Base-by-base conservation (phyloP, 331 rosid genomes). In the Telfairia occidentalis region DNA sequence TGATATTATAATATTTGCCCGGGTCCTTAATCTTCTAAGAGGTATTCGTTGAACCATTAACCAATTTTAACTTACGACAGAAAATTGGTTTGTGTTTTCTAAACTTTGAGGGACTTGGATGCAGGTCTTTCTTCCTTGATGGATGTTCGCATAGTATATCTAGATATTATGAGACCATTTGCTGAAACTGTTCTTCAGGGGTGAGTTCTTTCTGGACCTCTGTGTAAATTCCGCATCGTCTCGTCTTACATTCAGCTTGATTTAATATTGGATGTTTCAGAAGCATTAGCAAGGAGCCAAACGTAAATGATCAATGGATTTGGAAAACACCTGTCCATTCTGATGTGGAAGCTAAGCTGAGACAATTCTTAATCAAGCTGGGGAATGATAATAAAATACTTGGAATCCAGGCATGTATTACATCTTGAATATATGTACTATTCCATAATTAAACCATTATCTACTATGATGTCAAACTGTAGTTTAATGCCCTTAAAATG, bases 141-240 rank as follows among this genome's bases (percentile, higher is more conserved):
- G 99, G 79, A 87, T 82, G 97, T 90, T 54, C 88, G 75, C 71
- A 92, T 92, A 73, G 64, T 89, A 53, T 95, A 95, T 84, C 85
- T 86, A 80, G 99, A 95, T 78, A 90, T 95, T 76, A 95, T 95
- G 99, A 90, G 89, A 85, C 99, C 99, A 40, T 95, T 95, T 87
- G 99, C 99, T 37, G 99, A 89, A 83, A 89, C 89, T 10, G 92
- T 85, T 81, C 66, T 95, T 84, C 85, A 82, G 78, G 97, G 96
- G 99, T 92, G 76, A 85, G 99, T 81, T 52, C 61, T 49, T 60
- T 37, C 57, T 63, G 66, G 78, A 74, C 57, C 77, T 45, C 43
- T 26, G 67, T 55, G n/a, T 78, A 23, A 42, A 40, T 54, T 60
- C 16, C 29, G 45, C 76, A 42, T 58, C 26, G 48, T 77, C 64